phyloP scores from a whole-genome alignment of 305 asterid species.

The Fraxinus dipetala region DNA sequence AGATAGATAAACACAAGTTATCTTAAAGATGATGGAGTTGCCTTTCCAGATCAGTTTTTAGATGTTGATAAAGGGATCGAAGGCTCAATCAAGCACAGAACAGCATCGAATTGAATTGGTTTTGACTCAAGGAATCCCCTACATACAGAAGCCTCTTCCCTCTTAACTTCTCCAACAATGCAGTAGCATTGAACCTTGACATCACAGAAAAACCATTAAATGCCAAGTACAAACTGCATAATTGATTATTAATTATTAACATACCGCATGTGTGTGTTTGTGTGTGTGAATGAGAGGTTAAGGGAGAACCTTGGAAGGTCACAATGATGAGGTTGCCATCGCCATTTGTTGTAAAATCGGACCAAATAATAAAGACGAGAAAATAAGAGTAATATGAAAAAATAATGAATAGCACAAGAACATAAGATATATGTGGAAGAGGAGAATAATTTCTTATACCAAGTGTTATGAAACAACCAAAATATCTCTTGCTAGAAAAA shows the following conservation, averaged over 20 bases:
- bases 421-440: too few species aligned
- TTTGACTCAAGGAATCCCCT: slow-evolving; percentile 61
- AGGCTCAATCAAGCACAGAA: slow-evolving; percentile 46
- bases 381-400: too few species aligned
- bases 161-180: slow-evolving; percentile 46
- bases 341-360: slow-evolving; percentile 32
- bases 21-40: slow-evolving; percentile 28
- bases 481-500: too few species aligned
- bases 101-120: slow-evolving; percentile 40
- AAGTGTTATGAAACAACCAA: too few species aligned
- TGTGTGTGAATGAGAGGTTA: background rate
- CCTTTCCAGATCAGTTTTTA: slow-evolving; percentile 19
- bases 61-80: slow-evolving; percentile 18
- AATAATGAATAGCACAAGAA: too few species aligned
- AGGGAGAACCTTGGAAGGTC: slow-evolving; percentile 55
- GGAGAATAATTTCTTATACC: too few species aligned
- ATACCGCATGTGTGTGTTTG: background rate
- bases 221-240: background rate
- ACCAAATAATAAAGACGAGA: too few species aligned
- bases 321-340: slow-evolving; percentile 64
- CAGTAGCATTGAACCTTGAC: slow-evolving; percentile 42
- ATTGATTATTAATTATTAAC: background rate
- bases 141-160: slow-evolving; percentile 53
- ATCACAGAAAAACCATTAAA: background rate
- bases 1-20: too few species aligned